Evolutionary conservation across 2,329 filamentous ascomycete species (phyloP).

Genomic region (Mollisiaceae sp.): DNA sequence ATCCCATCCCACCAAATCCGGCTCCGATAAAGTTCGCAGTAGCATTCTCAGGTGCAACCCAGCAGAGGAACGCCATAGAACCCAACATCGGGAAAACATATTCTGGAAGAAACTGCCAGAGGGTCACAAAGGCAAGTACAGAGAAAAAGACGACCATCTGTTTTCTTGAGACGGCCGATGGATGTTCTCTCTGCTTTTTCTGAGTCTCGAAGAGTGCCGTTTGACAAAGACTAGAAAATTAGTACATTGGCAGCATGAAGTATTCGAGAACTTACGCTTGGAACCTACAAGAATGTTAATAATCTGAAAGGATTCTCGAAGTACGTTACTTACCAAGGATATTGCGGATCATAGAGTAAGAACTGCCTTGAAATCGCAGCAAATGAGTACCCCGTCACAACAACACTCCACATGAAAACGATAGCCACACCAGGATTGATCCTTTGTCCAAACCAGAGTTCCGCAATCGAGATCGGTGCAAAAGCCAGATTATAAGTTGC

Average conservation of each 20-base stretch:
- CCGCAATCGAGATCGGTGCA: conserved; percentile 57
- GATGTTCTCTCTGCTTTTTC: conserved; percentile 55
- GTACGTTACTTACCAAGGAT: conserved; percentile 55
- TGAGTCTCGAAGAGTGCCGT: conserved; percentile 64
- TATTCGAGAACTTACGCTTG: conserved; percentile 45
- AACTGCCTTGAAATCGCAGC: conserved; percentile 62
- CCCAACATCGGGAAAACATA: conserved; percentile 63
- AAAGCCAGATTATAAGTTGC: conserved; percentile 58
- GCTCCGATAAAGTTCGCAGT: conserved; percentile 65
- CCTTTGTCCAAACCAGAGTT: conserved; percentile 59
- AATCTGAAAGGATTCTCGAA: neutral
- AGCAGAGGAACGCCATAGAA: conserved; percentile 65
- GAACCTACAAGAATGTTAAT: conserved; percentile 44
- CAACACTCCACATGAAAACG: conserved; percentile 65
- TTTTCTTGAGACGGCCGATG: conserved; percentile 53
- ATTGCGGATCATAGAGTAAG: conserved; percentile 62
- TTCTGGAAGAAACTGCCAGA: conserved; percentile 68
- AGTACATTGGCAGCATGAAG: neutral
- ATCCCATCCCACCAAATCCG: conserved; percentile 65
- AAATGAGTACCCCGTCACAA: conserved; percentile 62
- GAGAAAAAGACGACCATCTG: conserved; percentile 63
- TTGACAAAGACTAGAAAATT: conserved; percentile 48
- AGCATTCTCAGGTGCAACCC: conserved; percentile 64
- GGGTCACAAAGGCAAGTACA: conserved; percentile 55
- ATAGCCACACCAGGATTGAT: conserved; percentile 59